Evolutionary conservation across 768 basidiomycete genomes (phyloP).

Genomic region (Boletus bicolor): DNA sequence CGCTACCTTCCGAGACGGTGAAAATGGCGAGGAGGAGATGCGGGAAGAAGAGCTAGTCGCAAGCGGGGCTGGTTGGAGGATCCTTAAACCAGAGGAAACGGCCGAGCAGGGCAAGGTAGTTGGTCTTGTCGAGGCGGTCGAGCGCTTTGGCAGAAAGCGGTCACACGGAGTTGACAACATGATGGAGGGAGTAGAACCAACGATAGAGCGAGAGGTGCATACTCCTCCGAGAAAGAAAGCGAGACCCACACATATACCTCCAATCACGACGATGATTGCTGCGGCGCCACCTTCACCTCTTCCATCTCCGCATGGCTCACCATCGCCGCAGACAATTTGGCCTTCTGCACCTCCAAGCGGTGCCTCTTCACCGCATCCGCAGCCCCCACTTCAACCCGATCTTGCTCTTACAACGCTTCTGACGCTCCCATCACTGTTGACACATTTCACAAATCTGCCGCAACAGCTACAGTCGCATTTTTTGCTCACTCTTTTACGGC

Average conservation of each 20-base stretch:
- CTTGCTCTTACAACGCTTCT: conserved; percentile 78
- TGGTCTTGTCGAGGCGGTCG: conserved; percentile 74
- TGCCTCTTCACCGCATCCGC: conserved; percentile 64
- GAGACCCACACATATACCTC: conserved; percentile 55
- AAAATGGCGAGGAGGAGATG: conserved; percentile 60
- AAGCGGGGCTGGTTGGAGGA: conserved; percentile 69
- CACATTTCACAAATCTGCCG: conserved; percentile 79
- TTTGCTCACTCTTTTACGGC: conserved; percentile 86
- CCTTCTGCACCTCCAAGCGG: conserved; percentile 81
- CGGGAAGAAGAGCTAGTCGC: conserved; percentile 67
- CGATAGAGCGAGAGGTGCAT: conserved; percentile 42
- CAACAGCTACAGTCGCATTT: conserved; percentile 87
- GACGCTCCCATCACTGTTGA: conserved; percentile 78
- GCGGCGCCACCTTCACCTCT: conserved; percentile 83
- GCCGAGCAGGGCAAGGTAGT: conserved; percentile 50
- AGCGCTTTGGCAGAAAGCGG: conserved; percentile 70
- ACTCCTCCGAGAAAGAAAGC: conserved; percentile 75
- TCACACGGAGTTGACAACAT: conserved; percentile 49
- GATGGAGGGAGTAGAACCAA: conserved; percentile 76
- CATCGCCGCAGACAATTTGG: conserved; percentile 72
- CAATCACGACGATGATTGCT: conserved; percentile 60
- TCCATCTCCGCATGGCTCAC: conserved; percentile 83
- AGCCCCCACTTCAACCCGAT: conserved; percentile 78
- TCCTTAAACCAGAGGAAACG: conserved; percentile 66
- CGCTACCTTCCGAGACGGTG: conserved; percentile 75